Percentiles rank a stretch among this genome's conserved stretches.
These are phyloP conservation scores for Aspergillus nomiae DNA, from an alignment of 2,329 filamentous ascomycete species.

Conservation along the genomic window DNA sequence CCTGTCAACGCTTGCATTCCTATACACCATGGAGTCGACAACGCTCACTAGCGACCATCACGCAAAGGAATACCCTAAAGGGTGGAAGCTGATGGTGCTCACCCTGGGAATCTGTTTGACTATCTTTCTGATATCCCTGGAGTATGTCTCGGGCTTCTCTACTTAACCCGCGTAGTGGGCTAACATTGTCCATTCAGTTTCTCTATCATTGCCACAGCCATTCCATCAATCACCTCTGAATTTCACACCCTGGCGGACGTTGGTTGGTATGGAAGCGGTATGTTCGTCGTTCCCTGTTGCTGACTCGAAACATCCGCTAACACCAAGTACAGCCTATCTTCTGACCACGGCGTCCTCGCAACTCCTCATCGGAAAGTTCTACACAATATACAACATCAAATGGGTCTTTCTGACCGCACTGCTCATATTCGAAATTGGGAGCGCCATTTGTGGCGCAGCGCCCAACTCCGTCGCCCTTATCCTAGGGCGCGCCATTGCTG, in stretches of 20 bases:
- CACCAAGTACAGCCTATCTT: background rate
- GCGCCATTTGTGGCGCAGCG: too few species aligned
- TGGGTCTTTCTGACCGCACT: background rate
- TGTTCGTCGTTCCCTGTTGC: background rate
- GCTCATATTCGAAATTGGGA: background rate
- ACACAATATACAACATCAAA: background rate
- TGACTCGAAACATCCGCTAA: background rate
- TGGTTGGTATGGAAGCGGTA: background rate
- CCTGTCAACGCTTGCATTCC: too few species aligned
- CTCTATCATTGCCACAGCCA: background rate
- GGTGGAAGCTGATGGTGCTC: background rate
- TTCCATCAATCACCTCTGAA: background rate
- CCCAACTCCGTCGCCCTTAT: too few species aligned
- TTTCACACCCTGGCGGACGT: background rate
- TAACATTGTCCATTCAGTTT: background rate
- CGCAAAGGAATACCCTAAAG: background rate
- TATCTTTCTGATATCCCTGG: background rate
- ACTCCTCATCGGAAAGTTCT: background rate
- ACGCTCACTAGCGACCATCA: too few species aligned
- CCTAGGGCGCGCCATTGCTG: too few species aligned
- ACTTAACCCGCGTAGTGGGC: background rate
- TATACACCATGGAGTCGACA: too few species aligned
- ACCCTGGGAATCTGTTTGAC: background rate
- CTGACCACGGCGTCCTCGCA: background rate
- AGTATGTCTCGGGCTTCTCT: background rate